phyloP scores from a whole-genome alignment of 2,329 filamentous ascomycete species.

The Drechmeria coniospora region DNA sequence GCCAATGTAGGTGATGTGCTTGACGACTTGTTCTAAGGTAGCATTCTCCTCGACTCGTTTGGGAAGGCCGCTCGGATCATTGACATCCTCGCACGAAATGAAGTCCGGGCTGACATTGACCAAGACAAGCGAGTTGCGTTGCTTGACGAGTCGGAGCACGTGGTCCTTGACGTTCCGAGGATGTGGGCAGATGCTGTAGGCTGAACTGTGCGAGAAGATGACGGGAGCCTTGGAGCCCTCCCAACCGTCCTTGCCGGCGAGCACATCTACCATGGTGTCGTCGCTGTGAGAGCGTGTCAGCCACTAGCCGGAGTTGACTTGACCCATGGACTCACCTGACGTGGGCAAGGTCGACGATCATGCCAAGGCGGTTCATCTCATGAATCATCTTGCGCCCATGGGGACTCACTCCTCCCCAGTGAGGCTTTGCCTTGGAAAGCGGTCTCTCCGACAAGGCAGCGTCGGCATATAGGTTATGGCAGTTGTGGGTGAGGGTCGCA shows the following conservation, averaged over 20 bases:
- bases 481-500: conserved; percentile 82
- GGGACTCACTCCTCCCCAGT: conserved; percentile 58
- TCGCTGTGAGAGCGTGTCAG: conserved; percentile 27
- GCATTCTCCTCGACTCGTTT: conserved; percentile 50
- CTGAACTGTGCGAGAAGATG: conserved; percentile 81
- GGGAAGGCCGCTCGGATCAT: conserved; percentile 48
- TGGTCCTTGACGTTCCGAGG: conserved; percentile 83
- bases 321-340: conserved; percentile 21
- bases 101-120: conserved; percentile 79
- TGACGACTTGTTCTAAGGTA: conserved; percentile 61
- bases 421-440: conserved; percentile 33
- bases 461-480: conserved; percentile 80
- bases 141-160: conserved; percentile 60
- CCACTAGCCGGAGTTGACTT: neutral
- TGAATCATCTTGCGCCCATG: conserved; percentile 52
- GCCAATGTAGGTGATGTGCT: conserved; percentile 73
- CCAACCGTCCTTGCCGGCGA: conserved; percentile 50
- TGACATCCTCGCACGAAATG: conserved; percentile 53
- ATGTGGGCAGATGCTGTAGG: conserved; percentile 67
- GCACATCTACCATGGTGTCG: conserved; percentile 74
- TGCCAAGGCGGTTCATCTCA: conserved; percentile 90
- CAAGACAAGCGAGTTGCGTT: conserved; percentile 67
- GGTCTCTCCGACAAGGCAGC: conserved; percentile 52
- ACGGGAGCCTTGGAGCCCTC: conserved; percentile 62
- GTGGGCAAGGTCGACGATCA: conserved; percentile 86